A percentile compares a stretch with the other conserved stretches of the same genome.
Evolutionary conservation across 139 green algal species (phyloP).

Genomic region (Trebouxia sp.): DNA sequence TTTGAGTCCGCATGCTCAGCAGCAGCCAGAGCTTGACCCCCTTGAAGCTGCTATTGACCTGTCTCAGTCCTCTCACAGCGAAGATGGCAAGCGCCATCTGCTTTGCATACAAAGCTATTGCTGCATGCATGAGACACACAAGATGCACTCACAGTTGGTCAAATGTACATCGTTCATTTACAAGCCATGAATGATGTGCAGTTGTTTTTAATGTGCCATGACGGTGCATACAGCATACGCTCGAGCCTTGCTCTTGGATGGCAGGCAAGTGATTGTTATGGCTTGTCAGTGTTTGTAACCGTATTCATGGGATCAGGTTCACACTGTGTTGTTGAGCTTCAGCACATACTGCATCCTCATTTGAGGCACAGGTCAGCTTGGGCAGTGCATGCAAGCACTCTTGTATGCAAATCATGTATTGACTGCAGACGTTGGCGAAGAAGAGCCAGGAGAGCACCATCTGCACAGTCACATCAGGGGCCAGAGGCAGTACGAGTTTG

Average conservation of each 20-base stretch:
- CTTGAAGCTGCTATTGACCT: not conserved
- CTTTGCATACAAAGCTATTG: not conserved
- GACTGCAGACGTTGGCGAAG: too few relatives aligned
- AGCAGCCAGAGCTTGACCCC: not conserved
- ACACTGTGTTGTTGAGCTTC: too few relatives aligned
- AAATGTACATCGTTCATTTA: too few relatives aligned
- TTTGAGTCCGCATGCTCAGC: not conserved
- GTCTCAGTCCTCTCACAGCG: not conserved
- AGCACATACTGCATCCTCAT: not conserved
- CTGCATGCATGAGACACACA: not conserved
- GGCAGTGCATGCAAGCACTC: not conserved
- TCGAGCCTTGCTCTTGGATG: too few relatives aligned
- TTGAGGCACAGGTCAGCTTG: too few relatives aligned
- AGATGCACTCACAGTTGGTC: too few relatives aligned
- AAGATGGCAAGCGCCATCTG: not conserved
- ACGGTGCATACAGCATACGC: too few relatives aligned
- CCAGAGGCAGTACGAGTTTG: conserved; percentile 74
- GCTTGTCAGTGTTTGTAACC: too few relatives aligned
- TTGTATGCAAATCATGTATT: not conserved
- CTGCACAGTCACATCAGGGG: conserved; percentile 11
- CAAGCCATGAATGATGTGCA: too few relatives aligned
- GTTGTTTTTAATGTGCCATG: too few relatives aligned
- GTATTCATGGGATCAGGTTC: too few relatives aligned
- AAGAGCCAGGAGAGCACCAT: not conserved
- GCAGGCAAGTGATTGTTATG: too few relatives aligned